Evolutionary conservation across 2,329 filamentous ascomycete species (phyloP).

Genomic region (Venturia nashicola): DNA sequence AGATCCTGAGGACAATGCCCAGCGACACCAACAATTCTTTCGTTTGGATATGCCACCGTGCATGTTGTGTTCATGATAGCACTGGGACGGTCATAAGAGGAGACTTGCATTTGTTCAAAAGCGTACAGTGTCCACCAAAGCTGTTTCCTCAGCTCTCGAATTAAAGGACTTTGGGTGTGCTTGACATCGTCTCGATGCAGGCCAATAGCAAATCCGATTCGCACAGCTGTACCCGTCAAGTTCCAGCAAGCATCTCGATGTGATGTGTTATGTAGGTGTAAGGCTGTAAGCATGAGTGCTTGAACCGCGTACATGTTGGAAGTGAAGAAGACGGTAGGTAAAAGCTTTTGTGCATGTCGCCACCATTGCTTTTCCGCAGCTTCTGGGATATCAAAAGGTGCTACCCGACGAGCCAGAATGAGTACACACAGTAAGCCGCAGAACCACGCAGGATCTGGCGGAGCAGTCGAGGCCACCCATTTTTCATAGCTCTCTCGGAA

Average conservation of each 20-base stretch:
- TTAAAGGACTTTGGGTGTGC: constrained; percentile 22
- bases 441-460: constrained; percentile 28
- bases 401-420: constrained; percentile 26
- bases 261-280: constrained; percentile 34
- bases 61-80: constrained; percentile 27
- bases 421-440: constrained; percentile 31
- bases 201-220: constrained; percentile 33
- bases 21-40: constrained; percentile 23
- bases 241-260: constrained; percentile 33
- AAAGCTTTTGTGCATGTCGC: constrained; percentile 26
- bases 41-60: constrained; percentile 24
- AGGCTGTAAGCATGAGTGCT: constrained; percentile 29
- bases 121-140: constrained; percentile 25
- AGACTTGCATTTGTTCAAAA: constrained; percentile 29
- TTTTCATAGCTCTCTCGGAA: constrained; percentile 29
- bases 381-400: constrained; percentile 20
- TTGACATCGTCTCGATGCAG: constrained; percentile 30
- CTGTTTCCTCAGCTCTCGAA: constrained; percentile 19
- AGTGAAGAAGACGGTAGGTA: constrained; percentile 31
- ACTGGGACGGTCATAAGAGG: constrained; percentile 32
- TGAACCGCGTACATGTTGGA: constrained; percentile 30
- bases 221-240: constrained; percentile 29
- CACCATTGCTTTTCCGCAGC: constrained; percentile 31
- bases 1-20: constrained; percentile 24
- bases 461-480: constrained; percentile 20